Base-by-base conservation (phyloP, 2,329 filamentous ascomycete species). In the Capronia epimyces region DNA sequence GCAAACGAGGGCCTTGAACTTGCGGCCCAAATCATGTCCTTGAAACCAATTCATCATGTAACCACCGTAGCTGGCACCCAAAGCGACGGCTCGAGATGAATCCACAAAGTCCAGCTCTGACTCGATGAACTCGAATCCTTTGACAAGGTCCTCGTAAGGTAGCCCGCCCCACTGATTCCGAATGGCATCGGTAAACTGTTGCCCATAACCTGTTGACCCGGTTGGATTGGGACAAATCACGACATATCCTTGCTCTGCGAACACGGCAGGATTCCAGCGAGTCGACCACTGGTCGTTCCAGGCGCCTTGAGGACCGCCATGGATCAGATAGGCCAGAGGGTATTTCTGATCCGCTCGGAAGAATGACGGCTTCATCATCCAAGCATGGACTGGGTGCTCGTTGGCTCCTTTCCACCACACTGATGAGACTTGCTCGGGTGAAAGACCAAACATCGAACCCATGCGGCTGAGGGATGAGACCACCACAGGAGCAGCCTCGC, bases 11-110 rank as follows among this genome's bases (percentile, higher is more conserved):
- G 77, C 76, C 60, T 77, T 78, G 69, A 80, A 80, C 61, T 76
- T 75, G 37, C 74, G 73, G 9, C 73, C 77, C 1, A 82, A 65
- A 0, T 72, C 67, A 18, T 80, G 73, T 0, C 77, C 77, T 43
- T 79, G 71, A 18, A 82, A 73, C 75, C 77, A 81, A 59, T 79
- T 78, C 58, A 80, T 72, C 75, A 82, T 75, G 63, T 79, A 82
- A 8, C 77, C 79, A n/a, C 79, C 79, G 52, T 77, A 81, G 5
- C 74, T 76, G 5, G 69, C 75, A 0, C 79, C 79, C 1, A 75
- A 66, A 0, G 77, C 71, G 16, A 81, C 69, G 1, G 76, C 77
- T 5, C 77, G 75, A 7, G 66, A 64, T 10, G 71, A 74, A 59
- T 82, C 79, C 20, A 82, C 69, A 46, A 75, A 80, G 0, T 69